Evolutionary conservation across 176 grass and related monocot genomes (phyloP), one percentile per base, ranked within the genome.

Genomic region (Hordeum marinum): DNA sequence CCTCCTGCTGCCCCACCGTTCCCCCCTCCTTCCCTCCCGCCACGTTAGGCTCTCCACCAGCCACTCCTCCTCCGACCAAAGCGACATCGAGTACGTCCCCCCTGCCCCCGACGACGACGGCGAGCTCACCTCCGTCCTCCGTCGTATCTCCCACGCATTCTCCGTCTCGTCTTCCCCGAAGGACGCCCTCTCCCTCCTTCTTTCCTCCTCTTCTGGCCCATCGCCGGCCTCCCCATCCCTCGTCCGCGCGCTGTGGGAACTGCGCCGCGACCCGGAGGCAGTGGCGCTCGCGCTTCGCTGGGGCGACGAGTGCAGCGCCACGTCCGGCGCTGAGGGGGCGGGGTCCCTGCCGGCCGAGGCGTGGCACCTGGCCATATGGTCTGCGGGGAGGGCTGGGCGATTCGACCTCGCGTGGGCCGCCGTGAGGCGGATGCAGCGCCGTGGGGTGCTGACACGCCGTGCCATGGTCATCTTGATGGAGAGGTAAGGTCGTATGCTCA

Each of bases 391-490:
- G 82, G 77, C 90, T n/a, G 76, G 88, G 37, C 88, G 85, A 35
- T 97, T 97, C 82, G 87, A 91, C 78, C 74, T 97, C 25, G 94
- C 87, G 62, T 97, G 94, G 94, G 85, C 63, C 17, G 39, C 79
- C 80, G 89, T 98, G 72, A 75, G 81, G 39, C 84, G 70, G 63
- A 94, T 98, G 96, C 57, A 84, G 37, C 75, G 72, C 75, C 78
- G 83, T 54, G 82, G 85, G 34, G 79, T 93, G 82, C 87, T 95
- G 26, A 93, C 95, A 35, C 68, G 76, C 62, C 95, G 85, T 12
- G 83, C 91, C 62, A 90, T 98, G 83, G 83, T 90, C 68, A 92
- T 95, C 85, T 83, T 95, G 66, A 93, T 98, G 83, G 89, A 95
- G 77, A 90, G 95, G 95, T 98, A 43, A 18, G 63, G 7, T 75